Evolutionary conservation across 2,329 filamentous ascomycete species (phyloP), one percentile per base, ranked within the genome.

Genomic region (Cercospora sp.): DNA sequence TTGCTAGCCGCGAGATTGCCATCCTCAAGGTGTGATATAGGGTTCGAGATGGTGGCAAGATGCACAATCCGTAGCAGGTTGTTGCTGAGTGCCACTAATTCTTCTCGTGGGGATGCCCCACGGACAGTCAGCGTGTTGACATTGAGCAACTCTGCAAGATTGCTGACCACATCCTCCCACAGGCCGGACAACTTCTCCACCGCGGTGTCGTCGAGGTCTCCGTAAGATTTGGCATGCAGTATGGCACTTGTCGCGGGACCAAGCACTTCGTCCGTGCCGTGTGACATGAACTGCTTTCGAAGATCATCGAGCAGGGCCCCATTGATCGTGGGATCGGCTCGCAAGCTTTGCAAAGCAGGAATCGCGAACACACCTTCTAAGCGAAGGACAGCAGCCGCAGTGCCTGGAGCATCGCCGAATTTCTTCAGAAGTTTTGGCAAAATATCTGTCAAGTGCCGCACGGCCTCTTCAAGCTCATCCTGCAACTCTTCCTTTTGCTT

Each of bases 341-440:
- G 90, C 43, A 98, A 83, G 75, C 97, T 92, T 77, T 94, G 90
- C 77, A 98, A 96, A 24, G 94, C 87, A 49, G 94, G 91, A 1
- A 97, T 85, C 72, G 97, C 92, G 24, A 99, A 88, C 45, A 92
- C 88, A 76, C 94, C 92, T 77, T 96, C 92, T 53, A 99, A 83
- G 34, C 93, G 89, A 26, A 99, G 85, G 57, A 97, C 93, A 26
- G 91, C 88, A 9, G 93, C 91, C 1, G 94, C 93, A 26, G 94
- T 94, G 75, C 91, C 89, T 16, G 95, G 91, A 30, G 91, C 87
- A n/a, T 94, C 92, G 5, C 95, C 94, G 74, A 93, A 99, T 77
- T 97, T 98, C 80, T 91, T 97, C 62, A 99, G 83, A 2, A 99
- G 86, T 71, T 88, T 89, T 0, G 95, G 95, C 64, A 98, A 94